A percentile compares a stretch with the other conserved stretches of the same genome.
Evolutionary conservation across 2,329 filamentous ascomycete species (phyloP).

Genomic region (Phialophora tarda): DNA sequence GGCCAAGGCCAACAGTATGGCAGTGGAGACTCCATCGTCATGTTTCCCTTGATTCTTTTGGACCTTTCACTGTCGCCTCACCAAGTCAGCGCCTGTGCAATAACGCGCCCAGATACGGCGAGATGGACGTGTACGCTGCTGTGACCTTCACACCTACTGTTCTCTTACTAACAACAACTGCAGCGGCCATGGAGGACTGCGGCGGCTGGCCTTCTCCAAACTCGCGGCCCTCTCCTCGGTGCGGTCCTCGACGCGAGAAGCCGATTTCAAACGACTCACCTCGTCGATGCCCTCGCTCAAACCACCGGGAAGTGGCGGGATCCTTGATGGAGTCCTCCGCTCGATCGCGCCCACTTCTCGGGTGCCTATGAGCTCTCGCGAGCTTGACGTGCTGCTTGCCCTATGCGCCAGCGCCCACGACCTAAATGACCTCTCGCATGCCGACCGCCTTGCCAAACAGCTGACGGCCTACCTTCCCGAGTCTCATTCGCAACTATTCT

Average conservation of each 20-base stretch:
- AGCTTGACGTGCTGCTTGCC: constrained; percentile 89
- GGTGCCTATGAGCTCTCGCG: constrained; percentile 68
- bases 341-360: constrained; percentile 48
- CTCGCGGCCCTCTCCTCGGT: constrained; percentile 51
- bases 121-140: constrained; percentile 34
- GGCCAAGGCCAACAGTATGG: not conserved
- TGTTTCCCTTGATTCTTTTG: constrained; percentile 5
- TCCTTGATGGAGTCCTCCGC: constrained; percentile 47
- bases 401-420: constrained; percentile 87
- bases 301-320: constrained; percentile 39
- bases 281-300: constrained; percentile 42
- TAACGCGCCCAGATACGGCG: constrained; percentile 10
- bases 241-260: constrained; percentile 39
- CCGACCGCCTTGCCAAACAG: constrained; percentile 77
- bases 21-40: not conserved
- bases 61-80: constrained; percentile 4
- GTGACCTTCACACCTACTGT: not conserved
- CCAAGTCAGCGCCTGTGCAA: constrained; percentile 8
- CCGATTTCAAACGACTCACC: constrained; percentile 47
- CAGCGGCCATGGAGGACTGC: constrained; percentile 41
- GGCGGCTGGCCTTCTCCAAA: constrained; percentile 52
- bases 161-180: constrained; percentile 13
- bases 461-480: constrained; percentile 85
- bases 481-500: constrained; percentile 77
- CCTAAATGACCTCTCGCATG: constrained; percentile 72